Evolutionary conservation across 768 basidiomycete genomes (phyloP).

Genomic region (Kwoniella shandongensis): DNA sequence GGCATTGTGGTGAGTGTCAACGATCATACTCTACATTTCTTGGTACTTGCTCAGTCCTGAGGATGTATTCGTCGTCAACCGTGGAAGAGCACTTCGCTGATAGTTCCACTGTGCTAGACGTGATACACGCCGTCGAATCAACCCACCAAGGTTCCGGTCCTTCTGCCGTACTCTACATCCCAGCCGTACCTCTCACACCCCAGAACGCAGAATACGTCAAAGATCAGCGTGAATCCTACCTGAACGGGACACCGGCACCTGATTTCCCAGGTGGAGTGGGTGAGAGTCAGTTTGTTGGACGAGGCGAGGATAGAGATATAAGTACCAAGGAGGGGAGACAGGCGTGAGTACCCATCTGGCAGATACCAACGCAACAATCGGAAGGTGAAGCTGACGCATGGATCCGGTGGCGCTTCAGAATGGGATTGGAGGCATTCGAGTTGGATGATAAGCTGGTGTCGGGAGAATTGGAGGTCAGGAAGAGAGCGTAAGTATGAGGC

Average conservation of each 20-base stretch:
- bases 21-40: too few species aligned
- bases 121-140: slow-evolving; percentile 49
- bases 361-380: not conserved
- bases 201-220: slow-evolving; percentile 59
- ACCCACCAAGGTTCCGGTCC: slow-evolving; percentile 39
- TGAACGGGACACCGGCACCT: slow-evolving; percentile 64
- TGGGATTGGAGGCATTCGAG: slow-evolving; percentile 56
- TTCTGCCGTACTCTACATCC: slow-evolving; percentile 50
- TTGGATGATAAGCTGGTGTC: slow-evolving; percentile 1
- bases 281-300: slow-evolving; percentile 56
- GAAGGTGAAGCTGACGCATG: not conserved
- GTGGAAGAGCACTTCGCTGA: too few species aligned
- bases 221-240: slow-evolving; percentile 65
- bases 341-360: slow-evolving; percentile 40
- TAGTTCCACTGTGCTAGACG: slow-evolving; percentile 35
- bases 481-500: slow-evolving; percentile 22
- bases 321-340: slow-evolving; percentile 50
- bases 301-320: slow-evolving; percentile 57
- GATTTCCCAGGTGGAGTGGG: slow-evolving; percentile 63
- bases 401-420: slow-evolving; percentile 41
- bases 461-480: slow-evolving; percentile 21
- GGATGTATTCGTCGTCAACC: too few species aligned
- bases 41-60: too few species aligned
- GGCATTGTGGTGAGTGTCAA: slow-evolving; percentile 45
- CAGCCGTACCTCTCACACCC: slow-evolving; percentile 46